Percentiles rank a stretch among this genome's conserved stretches.
Evolutionary conservation across 177 flowering plant genomes (phyloP).

Genomic region (Vitis hybrid): DNA sequence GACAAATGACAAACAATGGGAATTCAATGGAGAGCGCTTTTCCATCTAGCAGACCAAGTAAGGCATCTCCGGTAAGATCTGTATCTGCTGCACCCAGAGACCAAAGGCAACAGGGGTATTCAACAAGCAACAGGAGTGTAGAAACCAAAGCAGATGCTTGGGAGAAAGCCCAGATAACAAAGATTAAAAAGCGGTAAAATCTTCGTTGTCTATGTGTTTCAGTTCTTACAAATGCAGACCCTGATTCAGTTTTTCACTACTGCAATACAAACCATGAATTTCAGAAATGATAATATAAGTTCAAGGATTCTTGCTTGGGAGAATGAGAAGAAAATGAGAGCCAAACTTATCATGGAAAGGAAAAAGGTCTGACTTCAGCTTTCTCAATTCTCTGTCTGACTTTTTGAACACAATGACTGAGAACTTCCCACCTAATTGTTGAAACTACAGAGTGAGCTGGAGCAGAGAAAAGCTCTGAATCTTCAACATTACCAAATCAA

Average conservation of each 20-base stretch:
- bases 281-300: constrained; percentile 60
- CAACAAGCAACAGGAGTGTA: not conserved
- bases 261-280: constrained; percentile 7
- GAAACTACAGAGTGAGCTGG: constrained; percentile 52
- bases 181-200: constrained; percentile 42
- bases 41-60: constrained; percentile 3
- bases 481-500: constrained; percentile 33
- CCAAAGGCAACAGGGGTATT: constrained; percentile 5
- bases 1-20: constrained; percentile 10
- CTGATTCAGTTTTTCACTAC: not conserved
- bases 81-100: not conserved
- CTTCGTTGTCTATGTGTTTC: not conserved
- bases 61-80: not conserved
- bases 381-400: not conserved
- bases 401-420: not conserved
- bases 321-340: constrained; percentile 52
- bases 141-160: constrained; percentile 41
- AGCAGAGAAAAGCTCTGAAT: constrained; percentile 34
- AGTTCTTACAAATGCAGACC: not conserved
- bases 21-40: constrained; percentile 4
- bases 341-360: constrained; percentile 43
- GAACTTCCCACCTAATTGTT: not conserved
- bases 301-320: constrained; percentile 67
- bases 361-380: constrained; percentile 38
- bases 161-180: constrained; percentile 45